Base-by-base conservation (phyloP, 1,284 basidiomycete genomes). In the Coniferiporia weirii region DNA sequence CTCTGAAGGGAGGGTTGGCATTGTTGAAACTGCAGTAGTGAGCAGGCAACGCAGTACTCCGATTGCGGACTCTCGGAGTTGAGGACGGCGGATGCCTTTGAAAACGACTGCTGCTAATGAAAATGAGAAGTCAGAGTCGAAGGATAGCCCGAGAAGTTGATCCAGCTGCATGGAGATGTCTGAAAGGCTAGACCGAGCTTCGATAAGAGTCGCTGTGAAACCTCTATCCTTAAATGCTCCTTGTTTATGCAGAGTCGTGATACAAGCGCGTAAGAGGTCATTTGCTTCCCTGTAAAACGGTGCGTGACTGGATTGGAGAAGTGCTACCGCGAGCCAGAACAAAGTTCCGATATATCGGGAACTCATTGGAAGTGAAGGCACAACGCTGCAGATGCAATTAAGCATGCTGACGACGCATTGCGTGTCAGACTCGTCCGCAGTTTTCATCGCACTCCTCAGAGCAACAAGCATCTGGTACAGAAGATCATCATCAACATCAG, bases 401-500 rank as follows among this genome's bases (percentile, higher is more conserved):
- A 95, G 79, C 87, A 96, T 94, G 73, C 88, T 89, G 65, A 92
- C 83, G 38, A 94, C 81, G 6, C 89, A 82, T 64, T 77, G 78
- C n/a, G 82, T 85, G 66, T 92, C 89, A 15, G 80, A 79, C 67
- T 93, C 90, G 55, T 81, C 76, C 53, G 83, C 76, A 63, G 83
- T 82, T 17, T 74, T 71, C 27, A 93, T 71, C 0, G 87, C 85
- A 0, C 78, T 83, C 66, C 83, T 83, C 68, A 93, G 82, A 1
- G 92, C 90, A 13, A 93, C 88, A 10, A 94, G 80, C 73, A 94
- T 92, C 70, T 95, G 93, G 66, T 94, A 94, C 54, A 94, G 77
- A 60, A 93, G 82, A 68, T 95, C 93, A 63, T 94, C 92, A 63
- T 95, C 92, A 49, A 93, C 87, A 36, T 90, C 89, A 1, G 87